Evolutionary conservation across 1,284 basidiomycete genomes (phyloP), one percentile per base, ranked within the genome.

Genomic region (Ceratobasidium theobromae): DNA sequence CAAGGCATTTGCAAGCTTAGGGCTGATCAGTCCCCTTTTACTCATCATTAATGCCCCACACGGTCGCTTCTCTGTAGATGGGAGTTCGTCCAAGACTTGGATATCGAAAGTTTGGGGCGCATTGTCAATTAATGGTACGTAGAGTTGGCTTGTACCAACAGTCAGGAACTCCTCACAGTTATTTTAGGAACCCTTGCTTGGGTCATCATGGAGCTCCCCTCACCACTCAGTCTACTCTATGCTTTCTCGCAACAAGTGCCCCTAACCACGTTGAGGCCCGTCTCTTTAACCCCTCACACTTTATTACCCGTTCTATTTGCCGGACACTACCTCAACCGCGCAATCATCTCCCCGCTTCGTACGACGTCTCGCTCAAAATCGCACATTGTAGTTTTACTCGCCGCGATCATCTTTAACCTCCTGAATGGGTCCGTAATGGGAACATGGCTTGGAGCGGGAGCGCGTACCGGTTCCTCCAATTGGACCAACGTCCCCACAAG

Each of bases 141-240:
- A 55, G 77, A 49, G 75, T 84, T 21, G 71, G 89, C 5, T 81
- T 88, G 70, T 87, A 87, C 79, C 52, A 57, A 76, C 73, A 8
- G 27, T 27, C 14, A 40, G 27, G 38, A 25, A 41, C 45, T 46
- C 14, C 28, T 25, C 21, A 70, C 25, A 1, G 11, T 28, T 66
- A 40, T 66, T 32, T 32, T 53, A 70, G 79, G 79, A 9, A 79
- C 79, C 65, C n/a, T 76, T 4, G 80, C 88, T 32, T 95, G 93
- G 92, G 88, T 93, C 27, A 43, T 83, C 53, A 95, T 95, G 92
- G 93, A 96, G 76, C 77, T 91, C 45, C 80, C 89, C n/a, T 83
- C 91, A 2, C 91, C 92, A 5, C 60, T 85, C 69, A 72, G 74
- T n/a, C 86, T 90, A 73, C 62, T 81, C 35, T 81, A 82, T 78